phyloP scores from a whole-genome alignment of 2,329 filamentous ascomycete genomes.

The Coniochaeta prunicola region DNA sequence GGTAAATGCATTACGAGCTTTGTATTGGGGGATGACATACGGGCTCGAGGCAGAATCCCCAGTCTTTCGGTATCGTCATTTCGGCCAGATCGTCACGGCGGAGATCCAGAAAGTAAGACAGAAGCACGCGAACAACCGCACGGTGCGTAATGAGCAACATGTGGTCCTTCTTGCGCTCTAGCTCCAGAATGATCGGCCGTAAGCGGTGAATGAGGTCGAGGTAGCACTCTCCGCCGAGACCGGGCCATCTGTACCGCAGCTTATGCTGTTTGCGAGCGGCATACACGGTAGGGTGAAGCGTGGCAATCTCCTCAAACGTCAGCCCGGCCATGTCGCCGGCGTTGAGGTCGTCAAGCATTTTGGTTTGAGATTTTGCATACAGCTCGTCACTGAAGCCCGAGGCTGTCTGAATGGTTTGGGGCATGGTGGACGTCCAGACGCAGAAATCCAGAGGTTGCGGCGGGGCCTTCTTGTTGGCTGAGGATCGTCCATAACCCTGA shows the following conservation, averaged over 20 bases:
- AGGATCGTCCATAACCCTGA: constrained; percentile 70
- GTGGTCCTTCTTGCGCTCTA: constrained; percentile 95
- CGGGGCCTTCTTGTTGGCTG: constrained; percentile 73
- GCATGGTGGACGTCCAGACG: constrained; percentile 98
- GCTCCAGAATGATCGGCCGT: constrained; percentile 90
- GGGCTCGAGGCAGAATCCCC: neutral
- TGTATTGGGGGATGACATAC: neutral
- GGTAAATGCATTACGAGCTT: too few relatives aligned
- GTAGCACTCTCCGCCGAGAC: constrained; percentile 94
- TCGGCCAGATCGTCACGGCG: constrained; percentile 88
- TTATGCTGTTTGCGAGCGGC: constrained; percentile 74
- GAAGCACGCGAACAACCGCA: constrained; percentile 81
- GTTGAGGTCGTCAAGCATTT: constrained; percentile 95
- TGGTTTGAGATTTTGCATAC: constrained; percentile 94
- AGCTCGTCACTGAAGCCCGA: constrained; percentile 87
- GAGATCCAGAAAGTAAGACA: constrained; percentile 94
- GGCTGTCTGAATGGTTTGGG: constrained; percentile 79
- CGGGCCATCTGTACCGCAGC: constrained; percentile 92
- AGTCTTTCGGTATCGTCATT: neutral
- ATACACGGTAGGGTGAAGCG: constrained; percentile 73
- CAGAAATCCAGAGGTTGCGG: constrained; percentile 91
- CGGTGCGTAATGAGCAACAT: constrained; percentile 88
- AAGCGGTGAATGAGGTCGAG: constrained; percentile 94
- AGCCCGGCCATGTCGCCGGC: constrained; percentile 89
- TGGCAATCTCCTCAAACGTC: constrained; percentile 84